These are phyloP conservation scores for Suillus sp. DNA, from an alignment of 768 basidiomycete species.

Conservation along the genomic window DNA sequence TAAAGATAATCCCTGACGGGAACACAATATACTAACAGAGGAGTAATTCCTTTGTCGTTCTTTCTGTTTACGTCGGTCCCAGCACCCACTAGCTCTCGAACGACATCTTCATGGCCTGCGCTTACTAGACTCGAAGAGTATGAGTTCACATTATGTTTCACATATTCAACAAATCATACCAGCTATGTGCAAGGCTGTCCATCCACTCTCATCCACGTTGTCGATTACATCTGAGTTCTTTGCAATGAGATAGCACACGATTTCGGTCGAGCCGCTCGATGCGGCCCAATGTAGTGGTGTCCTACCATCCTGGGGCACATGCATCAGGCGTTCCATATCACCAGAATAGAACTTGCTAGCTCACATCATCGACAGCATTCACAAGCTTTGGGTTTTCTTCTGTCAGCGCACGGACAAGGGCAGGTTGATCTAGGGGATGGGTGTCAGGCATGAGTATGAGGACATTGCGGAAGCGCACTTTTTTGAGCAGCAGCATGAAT, in stretches of 20 bases:
- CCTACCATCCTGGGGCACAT: constrained; percentile 60
- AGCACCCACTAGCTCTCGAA: constrained; percentile 75
- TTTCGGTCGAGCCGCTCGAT: constrained; percentile 69
- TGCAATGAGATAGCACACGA: constrained; percentile 67
- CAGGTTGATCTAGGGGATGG: constrained; percentile 57
- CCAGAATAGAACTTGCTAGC: constrained; percentile 15
- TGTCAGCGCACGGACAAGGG: constrained; percentile 67
- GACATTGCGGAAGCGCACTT: constrained; percentile 40
- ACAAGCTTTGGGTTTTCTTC: constrained; percentile 62
- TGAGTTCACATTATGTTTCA: not conserved
- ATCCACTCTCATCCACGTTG: constrained; percentile 64
- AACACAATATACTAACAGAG: constrained; percentile 58
- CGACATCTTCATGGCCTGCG: constrained; percentile 75
- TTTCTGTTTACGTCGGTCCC: constrained; percentile 80
- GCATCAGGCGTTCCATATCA: not conserved
- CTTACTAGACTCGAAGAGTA: constrained; percentile 53
- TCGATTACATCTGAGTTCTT: constrained; percentile 65
- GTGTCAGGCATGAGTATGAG: not conserved
- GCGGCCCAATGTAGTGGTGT: constrained; percentile 89
- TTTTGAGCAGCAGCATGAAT: constrained; percentile 73
- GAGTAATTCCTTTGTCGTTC: constrained; percentile 82
- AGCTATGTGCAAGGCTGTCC: constrained; percentile 82
- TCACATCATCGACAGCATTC: constrained; percentile 64
- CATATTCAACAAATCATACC: constrained; percentile 40
- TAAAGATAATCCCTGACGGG: not conserved